phyloP scores from a whole-genome alignment of 1,284 basidiomycete species.

The Amylostereum chailletii region DNA sequence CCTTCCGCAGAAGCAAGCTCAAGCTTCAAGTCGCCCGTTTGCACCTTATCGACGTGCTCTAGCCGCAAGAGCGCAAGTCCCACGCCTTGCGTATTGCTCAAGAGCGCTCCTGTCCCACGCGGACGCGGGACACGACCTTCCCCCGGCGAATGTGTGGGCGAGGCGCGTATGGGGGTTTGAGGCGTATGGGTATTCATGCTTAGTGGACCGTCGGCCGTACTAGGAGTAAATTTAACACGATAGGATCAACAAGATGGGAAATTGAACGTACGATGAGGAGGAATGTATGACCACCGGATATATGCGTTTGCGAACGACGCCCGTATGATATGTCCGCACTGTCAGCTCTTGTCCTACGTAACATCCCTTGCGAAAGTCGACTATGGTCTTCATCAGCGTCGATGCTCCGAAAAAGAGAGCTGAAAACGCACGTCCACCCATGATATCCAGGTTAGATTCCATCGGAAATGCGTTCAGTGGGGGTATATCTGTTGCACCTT shows the following conservation, averaged over 20 bases:
- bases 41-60: constrained; percentile 43
- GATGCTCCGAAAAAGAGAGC: neutral
- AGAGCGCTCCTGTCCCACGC: constrained; percentile 59
- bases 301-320: constrained; percentile 86
- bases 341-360: constrained; percentile 98
- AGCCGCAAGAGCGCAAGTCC: constrained; percentile 66
- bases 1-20: constrained; percentile 10
- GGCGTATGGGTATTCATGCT: constrained; percentile 10
- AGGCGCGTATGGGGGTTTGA: constrained; percentile 2
- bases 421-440: constrained; percentile 73
- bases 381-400: constrained; percentile 31
- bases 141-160: constrained; percentile 5
- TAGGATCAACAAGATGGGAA: neutral
- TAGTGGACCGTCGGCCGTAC: constrained; percentile 1
- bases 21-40: constrained; percentile 16
- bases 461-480: constrained; percentile 81
- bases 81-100: constrained; percentile 46
- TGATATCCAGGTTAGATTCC: constrained; percentile 89
- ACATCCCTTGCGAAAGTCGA: constrained; percentile 97
- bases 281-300: constrained; percentile 58
- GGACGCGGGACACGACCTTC: constrained; percentile 28
- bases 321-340: constrained; percentile 93
- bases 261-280: constrained; percentile 1
- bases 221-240: neutral
- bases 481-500: constrained; percentile 75